Base-by-base conservation (phyloP, 2,329 filamentous ascomycete genomes). In the Colletotrichum sp. region DNA sequence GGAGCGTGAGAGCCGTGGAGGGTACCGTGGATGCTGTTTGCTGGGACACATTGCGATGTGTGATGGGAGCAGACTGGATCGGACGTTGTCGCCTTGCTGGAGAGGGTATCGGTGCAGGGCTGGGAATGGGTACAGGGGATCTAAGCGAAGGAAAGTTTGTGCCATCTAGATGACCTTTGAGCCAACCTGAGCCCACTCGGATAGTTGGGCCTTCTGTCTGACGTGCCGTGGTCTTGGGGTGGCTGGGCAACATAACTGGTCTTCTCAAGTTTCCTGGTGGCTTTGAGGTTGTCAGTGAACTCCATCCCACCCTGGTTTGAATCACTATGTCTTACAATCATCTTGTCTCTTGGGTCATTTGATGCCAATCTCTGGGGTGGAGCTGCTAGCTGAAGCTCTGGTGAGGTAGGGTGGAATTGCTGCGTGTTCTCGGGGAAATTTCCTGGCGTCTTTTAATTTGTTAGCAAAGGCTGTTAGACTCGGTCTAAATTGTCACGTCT, bases 131-230 rank as follows among this genome's bases (percentile, higher is more conserved):
- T 44, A 2, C 18, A 44, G 39, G 8, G 1, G 39, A 15, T 44
- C 16, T n/a, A 10, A 44, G 16, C 39, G 39, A 10, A n/a, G 39
- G 39, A n/a, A 44, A 18, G 39, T 10, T 44, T 10, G 39, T 5
- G 16, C 8, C 1, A 18, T 44, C 39, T 44, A n/a, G 39, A n/a
- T n/a, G 18, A 0, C 18, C 18, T 44, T 2, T 44, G 2, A 44
- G 39, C 39, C 39, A 44, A 44, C 39, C 39, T 44, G 18, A 44
- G 3, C 39, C 39, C 18, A 10, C 39, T 44, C 2, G 9, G 3
- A 44, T 1, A 2, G 16, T 9, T n/a, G 18, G 5, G 39, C 18
- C 1, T 5, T 5, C 16, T 2, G 5, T 44, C 2, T 44, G 39
- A 44, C 2, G 18, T 44, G 18, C 39, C 2, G 16, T n/a, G 39